phyloP scores from a whole-genome alignment of 1,284 basidiomycete genomes.

The Ganoderma lucidum region DNA sequence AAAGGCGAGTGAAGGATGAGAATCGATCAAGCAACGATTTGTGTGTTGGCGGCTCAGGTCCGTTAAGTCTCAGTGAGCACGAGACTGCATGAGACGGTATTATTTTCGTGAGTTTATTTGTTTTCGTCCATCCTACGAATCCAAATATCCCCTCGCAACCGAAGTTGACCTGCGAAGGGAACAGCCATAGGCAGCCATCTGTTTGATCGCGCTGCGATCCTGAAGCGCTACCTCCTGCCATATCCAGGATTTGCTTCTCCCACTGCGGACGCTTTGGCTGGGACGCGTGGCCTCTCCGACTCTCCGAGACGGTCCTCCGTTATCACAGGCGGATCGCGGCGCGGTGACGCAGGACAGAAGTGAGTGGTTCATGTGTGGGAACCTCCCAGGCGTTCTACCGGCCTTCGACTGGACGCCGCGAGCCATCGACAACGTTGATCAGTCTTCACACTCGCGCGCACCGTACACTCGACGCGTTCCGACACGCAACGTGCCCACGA shows the following conservation, averaged over 20 bases:
- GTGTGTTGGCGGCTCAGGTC: background rate
- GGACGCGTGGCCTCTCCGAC: background rate
- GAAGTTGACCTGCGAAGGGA: background rate
- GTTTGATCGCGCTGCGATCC: background rate
- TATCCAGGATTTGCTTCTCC: background rate
- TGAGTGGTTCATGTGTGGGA: background rate
- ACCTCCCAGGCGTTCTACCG: background rate
- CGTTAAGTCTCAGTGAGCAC: background rate
- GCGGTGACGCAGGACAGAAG: background rate
- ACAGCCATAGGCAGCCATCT: background rate
- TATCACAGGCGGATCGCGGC: constrained; percentile 4
- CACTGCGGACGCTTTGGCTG: background rate
- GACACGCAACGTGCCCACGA: constrained; percentile 3
- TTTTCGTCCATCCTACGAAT: background rate
- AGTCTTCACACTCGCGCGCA: background rate
- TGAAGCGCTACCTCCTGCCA: background rate
- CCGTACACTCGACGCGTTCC: background rate
- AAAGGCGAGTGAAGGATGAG: too few relatives aligned
- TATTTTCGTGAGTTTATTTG: background rate
- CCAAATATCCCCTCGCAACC: background rate
- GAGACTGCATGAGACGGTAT: background rate
- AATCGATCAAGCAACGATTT: background rate
- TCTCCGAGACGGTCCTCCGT: background rate
- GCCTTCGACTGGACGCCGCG: background rate
- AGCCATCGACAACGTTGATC: constrained; percentile 1